A percentile compares a stretch with the other conserved stretches of the same genome.
Conservation (phyloP, 345 rosid species). For the Lepidium aucheri region DNA sequence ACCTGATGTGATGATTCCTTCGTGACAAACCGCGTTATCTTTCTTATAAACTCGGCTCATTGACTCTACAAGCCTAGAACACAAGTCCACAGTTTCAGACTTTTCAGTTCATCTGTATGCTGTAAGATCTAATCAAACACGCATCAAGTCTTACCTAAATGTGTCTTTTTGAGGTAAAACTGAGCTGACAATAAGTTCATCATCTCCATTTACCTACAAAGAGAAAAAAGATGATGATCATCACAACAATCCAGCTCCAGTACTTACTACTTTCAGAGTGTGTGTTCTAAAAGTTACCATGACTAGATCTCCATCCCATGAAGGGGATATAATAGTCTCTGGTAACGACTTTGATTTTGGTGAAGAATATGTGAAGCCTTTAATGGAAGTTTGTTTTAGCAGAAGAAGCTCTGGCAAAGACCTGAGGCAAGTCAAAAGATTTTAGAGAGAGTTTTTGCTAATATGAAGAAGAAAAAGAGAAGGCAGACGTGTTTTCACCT, state of each 20-base stretch:
- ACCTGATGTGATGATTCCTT: conserved; percentile 25
- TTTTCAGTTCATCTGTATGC: not conserved
- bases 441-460: not conserved
- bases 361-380: conserved; percentile 50
- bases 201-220: conserved; percentile 66
- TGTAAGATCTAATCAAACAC: not conserved
- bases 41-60: conserved; percentile 51
- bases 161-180: conserved; percentile 47
- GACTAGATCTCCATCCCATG: conserved; percentile 65
- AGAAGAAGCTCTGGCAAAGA: conserved; percentile 71
- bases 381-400: conserved; percentile 52
- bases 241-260: not conserved
- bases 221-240: not conserved
- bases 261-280: conserved; percentile 5
- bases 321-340: conserved; percentile 48
- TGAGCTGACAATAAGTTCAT: conserved; percentile 56
- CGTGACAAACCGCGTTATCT: conserved; percentile 31
- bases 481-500: conserved; percentile 37
- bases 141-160: conserved; percentile 37
- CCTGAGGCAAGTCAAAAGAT: conserved; percentile 24
- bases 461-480: not conserved
- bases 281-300: conserved; percentile 37
- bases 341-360: conserved; percentile 40
- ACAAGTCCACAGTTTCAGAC: not conserved
- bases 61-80: conserved; percentile 48